These are phyloP conservation scores for Phaeotremella fagi DNA, from an alignment of 768 basidiomycete genomes.

Conservation along the genomic window DNA sequence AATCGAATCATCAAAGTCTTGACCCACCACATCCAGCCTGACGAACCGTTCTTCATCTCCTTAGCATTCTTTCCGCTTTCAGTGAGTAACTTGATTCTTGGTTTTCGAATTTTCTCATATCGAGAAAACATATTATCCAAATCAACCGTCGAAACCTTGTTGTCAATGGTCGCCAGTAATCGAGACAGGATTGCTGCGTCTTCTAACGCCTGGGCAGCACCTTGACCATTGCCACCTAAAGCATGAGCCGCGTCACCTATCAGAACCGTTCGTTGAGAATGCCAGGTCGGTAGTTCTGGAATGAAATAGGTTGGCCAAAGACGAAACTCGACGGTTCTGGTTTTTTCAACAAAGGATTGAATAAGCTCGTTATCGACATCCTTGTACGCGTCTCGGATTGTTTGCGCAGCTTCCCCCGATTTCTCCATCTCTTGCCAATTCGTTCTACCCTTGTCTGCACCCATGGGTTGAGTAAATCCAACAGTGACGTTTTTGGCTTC, in stretches of 20 bases:
- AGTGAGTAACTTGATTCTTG: slow-evolving; percentile 15
- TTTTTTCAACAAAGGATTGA: slow-evolving; percentile 18
- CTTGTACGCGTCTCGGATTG: slow-evolving; percentile 16
- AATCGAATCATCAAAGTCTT: slow-evolving; percentile 35
- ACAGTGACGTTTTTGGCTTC: slow-evolving; percentile 18
- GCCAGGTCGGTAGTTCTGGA: slow-evolving; percentile 16
- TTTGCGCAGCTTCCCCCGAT: slow-evolving; percentile 19
- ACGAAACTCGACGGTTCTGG: neutral
- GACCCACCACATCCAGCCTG: slow-evolving; percentile 29
- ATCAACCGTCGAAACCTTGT: too few species aligned
- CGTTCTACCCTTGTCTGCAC: slow-evolving; percentile 7
- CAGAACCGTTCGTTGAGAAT: slow-evolving; percentile 12
- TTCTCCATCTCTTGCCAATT: slow-evolving; percentile 23
- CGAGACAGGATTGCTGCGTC: slow-evolving; percentile 24
- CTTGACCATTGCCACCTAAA: slow-evolving; percentile 25
- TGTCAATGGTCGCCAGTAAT: slow-evolving; percentile 4
- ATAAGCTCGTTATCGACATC: slow-evolving; percentile 20
- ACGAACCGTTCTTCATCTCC: slow-evolving; percentile 6
- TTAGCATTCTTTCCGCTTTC: slow-evolving; percentile 1
- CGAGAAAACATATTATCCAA: slow-evolving; percentile 15
- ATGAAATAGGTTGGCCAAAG: slow-evolving; percentile 21
- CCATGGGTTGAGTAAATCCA: slow-evolving; percentile 13
- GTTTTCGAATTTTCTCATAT: slow-evolving; percentile 24
- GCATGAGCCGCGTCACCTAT: slow-evolving; percentile 38
- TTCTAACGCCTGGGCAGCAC: slow-evolving; percentile 29